Base-by-base conservation (phyloP, 2,329 filamentous ascomycete species). In the Penicillium sp. region DNA sequence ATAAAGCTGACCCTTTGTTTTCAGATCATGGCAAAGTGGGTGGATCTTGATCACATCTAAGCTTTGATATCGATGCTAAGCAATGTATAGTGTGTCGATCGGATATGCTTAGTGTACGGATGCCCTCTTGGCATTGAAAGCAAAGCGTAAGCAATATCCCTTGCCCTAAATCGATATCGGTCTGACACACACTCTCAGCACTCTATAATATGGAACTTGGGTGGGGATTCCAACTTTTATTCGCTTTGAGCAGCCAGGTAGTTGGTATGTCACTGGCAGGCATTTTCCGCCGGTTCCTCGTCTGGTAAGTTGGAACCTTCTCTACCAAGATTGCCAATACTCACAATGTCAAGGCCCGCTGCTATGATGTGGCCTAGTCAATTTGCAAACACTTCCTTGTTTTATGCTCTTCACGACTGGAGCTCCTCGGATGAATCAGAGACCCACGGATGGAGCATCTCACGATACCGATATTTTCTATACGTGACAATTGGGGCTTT, bases 331-430 rank as follows among this genome's bases (percentile, higher is more conserved):
- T 17, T 13, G 5, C 19, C 10, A 15, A 44, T 45, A 13, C 43
- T 55, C 15, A 31, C 3, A 6, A 42, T 55, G 2, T 3, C 6
- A 27, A 68, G 66, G 65, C 70, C 71, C 15, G 85, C 87, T 2
- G 82, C 86, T 13, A 88, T 89, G 84, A 88, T 89, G 55, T 89
- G 87, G 86, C 87, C 87, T 0, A 81, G 77, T 10, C 87, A 86
- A 55, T 77, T 89, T 27, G 85, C 86, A 33, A 80, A 81, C 2
- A 85, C 88, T 12, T 83, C 85, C 1, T 71, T 89, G 35, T 86
- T 89, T 77, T 87, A 88, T 67, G 85, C 86, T 64, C 87, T 90
- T 80, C 87, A 90, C 68, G 87, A 89, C 63, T 80, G 84, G 61
- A 78, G 78, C 8, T 67, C 75, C 19, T 77, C 80, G 0, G 78